Evolutionary conservation across 257 asterid genomes (phyloP), one percentile per base, ranked within the genome.

Genomic region (Solanum pimpinellifolium): DNA sequence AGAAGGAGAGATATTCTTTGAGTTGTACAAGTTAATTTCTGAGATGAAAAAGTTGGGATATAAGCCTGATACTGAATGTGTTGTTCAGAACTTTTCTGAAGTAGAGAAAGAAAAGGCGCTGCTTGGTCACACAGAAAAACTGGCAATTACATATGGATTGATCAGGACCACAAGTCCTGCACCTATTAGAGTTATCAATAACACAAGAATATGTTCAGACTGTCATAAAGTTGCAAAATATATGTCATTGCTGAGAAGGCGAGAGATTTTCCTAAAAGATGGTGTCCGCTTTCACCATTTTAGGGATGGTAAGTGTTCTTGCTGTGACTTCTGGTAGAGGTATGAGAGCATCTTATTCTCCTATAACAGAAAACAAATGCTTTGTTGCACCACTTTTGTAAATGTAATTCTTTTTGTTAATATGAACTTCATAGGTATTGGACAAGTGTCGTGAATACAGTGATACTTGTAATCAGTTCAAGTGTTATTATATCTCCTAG

Each of bases 211-310:
- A 29, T 94, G 96, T 82, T 90, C 91, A 66, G 97, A 94, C 81
- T 93, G 97, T 84, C 96, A 92, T 86, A 86, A 90, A 13, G 91
- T 91, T 84, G 94, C 93, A 12, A 90, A 94, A 86, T 90, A 89
- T 84, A 86, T 93, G 83, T 93, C 97, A 66, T 84, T 90, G 88
- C 89, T 88, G 88, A 91, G 91, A 88, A 91, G 88, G 85, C 85
- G 91, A 65, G 92, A 90, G 73, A 94, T 94, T 87, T 87, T 92
- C 80, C 89, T 94, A 27, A 94, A 93, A 88, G 96, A 94, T 41
- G 94, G 97, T 47, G 74, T 77, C 20, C 91, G 92, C 4, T 93
- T 92, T 89, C 96, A 93, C 89, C 95, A 90, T 88, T 94, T 94
- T 89, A 87, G 72, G 42, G 88, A 93, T 47, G 95, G 97, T 77